phyloP scores from a whole-genome alignment of 805 yeast genomes.

The Nakazawaea ishiwadae region DNA sequence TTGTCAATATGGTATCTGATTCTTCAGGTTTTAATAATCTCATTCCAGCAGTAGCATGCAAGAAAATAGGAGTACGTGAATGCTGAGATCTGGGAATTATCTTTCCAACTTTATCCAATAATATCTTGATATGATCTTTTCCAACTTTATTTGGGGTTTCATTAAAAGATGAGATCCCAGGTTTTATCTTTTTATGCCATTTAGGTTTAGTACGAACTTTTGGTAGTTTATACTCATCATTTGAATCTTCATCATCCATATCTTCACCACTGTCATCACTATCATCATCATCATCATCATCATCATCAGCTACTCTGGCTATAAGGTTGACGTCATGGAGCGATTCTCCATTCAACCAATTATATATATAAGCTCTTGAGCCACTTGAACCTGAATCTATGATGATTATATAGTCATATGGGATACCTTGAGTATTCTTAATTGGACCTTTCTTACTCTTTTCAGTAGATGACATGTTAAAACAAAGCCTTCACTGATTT shows the following conservation, averaged over 20 bases:
- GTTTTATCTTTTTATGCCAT: conserved; percentile 50
- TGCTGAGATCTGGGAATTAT: conserved; percentile 60
- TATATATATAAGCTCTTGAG: conserved; percentile 55
- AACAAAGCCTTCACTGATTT: no score
- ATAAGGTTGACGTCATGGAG: conserved; percentile 19
- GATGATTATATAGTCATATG: conserved; percentile 55
- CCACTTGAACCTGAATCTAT: conserved; percentile 69
- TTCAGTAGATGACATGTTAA: no score
- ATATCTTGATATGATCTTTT: conserved; percentile 41
- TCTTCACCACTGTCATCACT: conserved; percentile 8
- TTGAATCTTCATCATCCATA: conserved; percentile 17
- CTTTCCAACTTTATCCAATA: conserved; percentile 43
- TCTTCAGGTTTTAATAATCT: conserved; percentile 49
- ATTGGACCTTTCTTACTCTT: conserved; percentile 26
- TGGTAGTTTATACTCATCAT: conserved; percentile 22
- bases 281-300: conserved; percentile 7
- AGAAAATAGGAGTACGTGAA: conserved; percentile 57
- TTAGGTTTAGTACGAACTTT: conserved; percentile 27
- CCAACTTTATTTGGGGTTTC: conserved; percentile 46
- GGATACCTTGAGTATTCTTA: conserved; percentile 36
- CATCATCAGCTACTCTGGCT: conserved; percentile 12
- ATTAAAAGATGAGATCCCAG: conserved; percentile 53
- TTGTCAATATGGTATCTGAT: conserved; percentile 35
- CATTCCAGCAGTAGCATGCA: conserved; percentile 72
- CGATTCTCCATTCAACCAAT: conserved; percentile 41